phyloP scores from a whole-genome alignment of 371 early-diverging fungal genomes.

The Quaeritorhiza haematococci region DNA sequence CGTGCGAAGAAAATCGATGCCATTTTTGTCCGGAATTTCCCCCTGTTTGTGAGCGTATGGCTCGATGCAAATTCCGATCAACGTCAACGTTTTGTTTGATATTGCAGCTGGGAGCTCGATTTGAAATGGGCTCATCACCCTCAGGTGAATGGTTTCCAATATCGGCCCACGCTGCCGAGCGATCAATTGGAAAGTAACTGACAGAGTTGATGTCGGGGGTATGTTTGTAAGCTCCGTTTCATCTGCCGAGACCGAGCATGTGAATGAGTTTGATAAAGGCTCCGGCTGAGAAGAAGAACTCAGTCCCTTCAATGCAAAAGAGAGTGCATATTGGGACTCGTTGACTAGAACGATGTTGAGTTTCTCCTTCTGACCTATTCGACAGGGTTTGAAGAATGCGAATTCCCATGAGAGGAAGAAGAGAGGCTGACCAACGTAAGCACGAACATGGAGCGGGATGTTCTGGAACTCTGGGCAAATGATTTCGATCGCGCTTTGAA shows the following conservation, averaged over 20 bases:
- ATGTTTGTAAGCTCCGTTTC: conserved; percentile 17
- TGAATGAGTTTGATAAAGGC: no score
- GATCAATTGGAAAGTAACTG: conserved; percentile 32
- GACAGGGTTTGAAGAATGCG: conserved; percentile 43
- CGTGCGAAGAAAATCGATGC: conserved; percentile 38
- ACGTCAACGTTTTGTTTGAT: conserved; percentile 20
- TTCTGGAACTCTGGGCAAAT: conserved; percentile 53
- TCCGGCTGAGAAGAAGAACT: conserved; percentile 10
- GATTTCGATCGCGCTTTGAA: conserved; percentile 38
- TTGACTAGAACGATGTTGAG: conserved; percentile 34
- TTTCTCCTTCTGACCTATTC: conserved; percentile 19
- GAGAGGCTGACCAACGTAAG: conserved; percentile 46
- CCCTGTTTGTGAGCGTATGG: conserved; percentile 33
- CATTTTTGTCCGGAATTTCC: conserved; percentile 39
- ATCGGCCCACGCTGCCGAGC: conserved; percentile 34
- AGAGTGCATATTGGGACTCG: conserved; percentile 42
- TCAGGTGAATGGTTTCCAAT: conserved; percentile 22
- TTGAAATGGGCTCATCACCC: conserved; percentile 26
- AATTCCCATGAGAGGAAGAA: conserved; percentile 40
- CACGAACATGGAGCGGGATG: conserved; percentile 38
- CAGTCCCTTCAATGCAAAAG: conserved; percentile 20
- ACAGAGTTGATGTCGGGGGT: conserved; percentile 22
- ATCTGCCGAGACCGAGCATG: conserved; percentile 18
- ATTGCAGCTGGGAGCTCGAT: conserved; percentile 20
- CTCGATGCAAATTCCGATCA: conserved; percentile 48